Base-by-base conservation (phyloP, 192 early-diverging fungal genomes). In the Bifiguratus adelaidae region DNA sequence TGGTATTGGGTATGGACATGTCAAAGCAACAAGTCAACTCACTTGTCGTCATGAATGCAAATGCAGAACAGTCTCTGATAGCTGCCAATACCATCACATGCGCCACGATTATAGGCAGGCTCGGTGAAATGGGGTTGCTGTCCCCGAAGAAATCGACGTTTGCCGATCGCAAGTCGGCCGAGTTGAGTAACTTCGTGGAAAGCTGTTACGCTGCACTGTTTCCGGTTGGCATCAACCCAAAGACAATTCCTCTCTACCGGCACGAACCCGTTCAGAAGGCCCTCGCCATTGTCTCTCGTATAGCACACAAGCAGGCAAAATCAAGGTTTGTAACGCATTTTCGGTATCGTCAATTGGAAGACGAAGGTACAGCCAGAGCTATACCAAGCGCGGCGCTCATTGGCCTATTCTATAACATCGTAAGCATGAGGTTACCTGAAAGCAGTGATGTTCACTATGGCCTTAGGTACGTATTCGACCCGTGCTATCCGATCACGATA, bases 371-470 rank as follows among this genome's bases (percentile, higher is more conserved):
- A 4, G 62, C 62, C 16, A 53, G 62, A 32, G 62, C 56, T 15
- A 59, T 65, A 56, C 62, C 62, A 15, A 65, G 62, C 47, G 62
- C 62, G 15, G 62, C 56, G 11, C 37, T 65, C 11, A 58, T 65
- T 52, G 56, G 47, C 11, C 23, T 65, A n/a, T 16, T 58, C 2
- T 65, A 65, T 55, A 55, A 65, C 45, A 41, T 65, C 21, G 48
- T 52, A 43, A 19, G 27, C 42, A n/a, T 38, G 22, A 4, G 11
- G 37, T 25, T 11, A 35, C 5, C 9, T 3, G 15, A 34, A 11
- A 19, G 25, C 27, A n/a, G 7, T 50, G 18, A 3, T 24, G 16
- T 26, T 46, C 26, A 35, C n/a, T 22, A 16, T 3, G 4, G 8
- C 15, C 32, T 23, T 25, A 50, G 48, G 48, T 58, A 7, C 62